These are phyloP conservation scores for Pyrus hybrid DNA, from an alignment of 331 rosid species.

Conservation along the genomic window DNA sequence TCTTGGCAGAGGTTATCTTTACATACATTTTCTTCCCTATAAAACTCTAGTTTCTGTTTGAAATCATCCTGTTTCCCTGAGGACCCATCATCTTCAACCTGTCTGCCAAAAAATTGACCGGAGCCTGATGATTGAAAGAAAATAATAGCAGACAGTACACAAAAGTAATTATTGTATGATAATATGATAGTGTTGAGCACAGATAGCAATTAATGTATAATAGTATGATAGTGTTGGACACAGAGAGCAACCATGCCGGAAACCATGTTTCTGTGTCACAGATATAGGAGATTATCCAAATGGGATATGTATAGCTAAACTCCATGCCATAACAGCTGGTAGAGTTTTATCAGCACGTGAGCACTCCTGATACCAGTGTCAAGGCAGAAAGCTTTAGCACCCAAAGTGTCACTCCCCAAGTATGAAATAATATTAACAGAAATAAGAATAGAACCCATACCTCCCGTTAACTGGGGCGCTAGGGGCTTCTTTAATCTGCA, in stretches of 20 bases:
- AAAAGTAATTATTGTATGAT: not conserved
- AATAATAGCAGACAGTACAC: not conserved
- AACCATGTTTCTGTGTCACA: not conserved
- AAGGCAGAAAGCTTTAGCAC: conserved; percentile 8
- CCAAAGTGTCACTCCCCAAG: conserved; percentile 4
- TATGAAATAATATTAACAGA: not conserved
- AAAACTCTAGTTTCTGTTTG: conserved; percentile 31
- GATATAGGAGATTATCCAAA: conserved; percentile 1
- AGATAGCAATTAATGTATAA: too few species aligned
- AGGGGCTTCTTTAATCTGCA: conserved; percentile 33
- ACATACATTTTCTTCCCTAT: conserved; percentile 40
- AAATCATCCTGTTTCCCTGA: conserved; percentile 31
- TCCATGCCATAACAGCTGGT: conserved; percentile 1
- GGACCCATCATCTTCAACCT: conserved; percentile 30
- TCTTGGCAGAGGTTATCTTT: conserved; percentile 2
- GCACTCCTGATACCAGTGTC: not conserved
- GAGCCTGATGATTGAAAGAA: conserved; percentile 20
- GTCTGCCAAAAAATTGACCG: conserved; percentile 47
- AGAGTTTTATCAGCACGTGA: not conserved
- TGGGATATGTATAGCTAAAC: not conserved
- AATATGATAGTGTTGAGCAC: not conserved
- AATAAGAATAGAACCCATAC: conserved; percentile 20
- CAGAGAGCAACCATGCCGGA: not conserved
- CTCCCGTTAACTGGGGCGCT: conserved; percentile 21
- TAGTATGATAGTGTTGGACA: not conserved